Conservation (phyloP, 1,284 basidiomycete genomes). For the Pyrrhoderma noxium region DNA sequence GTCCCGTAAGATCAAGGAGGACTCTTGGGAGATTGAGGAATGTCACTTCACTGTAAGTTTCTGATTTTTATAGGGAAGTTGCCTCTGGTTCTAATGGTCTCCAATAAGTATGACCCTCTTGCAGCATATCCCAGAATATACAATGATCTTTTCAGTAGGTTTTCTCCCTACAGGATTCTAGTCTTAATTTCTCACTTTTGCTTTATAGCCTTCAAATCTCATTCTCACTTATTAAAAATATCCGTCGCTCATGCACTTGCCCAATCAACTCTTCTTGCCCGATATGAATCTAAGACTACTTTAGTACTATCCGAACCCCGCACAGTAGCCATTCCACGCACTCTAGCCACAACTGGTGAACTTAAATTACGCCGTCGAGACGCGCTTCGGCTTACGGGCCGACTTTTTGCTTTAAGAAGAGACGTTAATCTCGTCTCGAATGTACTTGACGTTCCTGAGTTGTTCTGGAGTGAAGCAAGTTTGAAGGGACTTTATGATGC, state of each 20-base stretch:
- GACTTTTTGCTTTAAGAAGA: constrained; percentile 81
- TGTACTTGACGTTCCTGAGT: constrained; percentile 89
- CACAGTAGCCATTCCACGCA: constrained; percentile 75
- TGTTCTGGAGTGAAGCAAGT: constrained; percentile 94
- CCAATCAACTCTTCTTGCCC: constrained; percentile 87
- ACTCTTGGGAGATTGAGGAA: constrained; percentile 85
- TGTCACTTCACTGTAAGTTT: constrained; percentile 73
- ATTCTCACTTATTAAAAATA: constrained; percentile 81
- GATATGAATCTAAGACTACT: constrained; percentile 80
- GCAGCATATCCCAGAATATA: constrained; percentile 85
- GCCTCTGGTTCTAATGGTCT: neutral
- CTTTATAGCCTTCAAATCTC: constrained; percentile 78
- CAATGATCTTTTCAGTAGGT: constrained; percentile 86
- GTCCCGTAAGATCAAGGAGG: constrained; percentile 51
- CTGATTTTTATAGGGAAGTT: neutral
- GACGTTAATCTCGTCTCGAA: constrained; percentile 92
- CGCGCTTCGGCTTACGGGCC: constrained; percentile 82
- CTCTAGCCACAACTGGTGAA: constrained; percentile 75
- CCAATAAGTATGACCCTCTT: constrained; percentile 69
- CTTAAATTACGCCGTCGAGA: constrained; percentile 75
- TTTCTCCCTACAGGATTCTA: neutral
- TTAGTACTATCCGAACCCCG: constrained; percentile 74
- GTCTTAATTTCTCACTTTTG: constrained; percentile 9
- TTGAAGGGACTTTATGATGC: constrained; percentile 88
- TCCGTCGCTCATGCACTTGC: constrained; percentile 92